A percentile compares a stretch with the other conserved stretches of the same genome.
Evolutionary conservation across 2,329 filamentous ascomycete species (phyloP).

Genomic region (Ceratocystis alfenasii): DNA sequence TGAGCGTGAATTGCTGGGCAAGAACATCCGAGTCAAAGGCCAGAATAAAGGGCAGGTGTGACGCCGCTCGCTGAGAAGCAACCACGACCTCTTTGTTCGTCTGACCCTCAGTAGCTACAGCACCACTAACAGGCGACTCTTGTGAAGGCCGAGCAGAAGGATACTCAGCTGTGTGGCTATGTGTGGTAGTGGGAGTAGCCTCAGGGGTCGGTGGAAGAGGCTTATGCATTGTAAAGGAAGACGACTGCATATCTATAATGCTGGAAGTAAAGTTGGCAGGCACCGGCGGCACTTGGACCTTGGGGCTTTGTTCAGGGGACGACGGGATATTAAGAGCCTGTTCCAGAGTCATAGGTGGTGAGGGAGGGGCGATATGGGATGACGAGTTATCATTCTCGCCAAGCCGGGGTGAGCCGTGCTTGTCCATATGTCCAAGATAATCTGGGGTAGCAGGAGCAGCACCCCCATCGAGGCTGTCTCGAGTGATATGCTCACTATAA

Average conservation of each 20-base stretch:
- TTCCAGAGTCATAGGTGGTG: constrained; percentile 38
- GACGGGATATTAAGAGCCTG: constrained; percentile 36
- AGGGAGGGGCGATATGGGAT: constrained; percentile 28
- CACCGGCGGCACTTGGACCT: constrained; percentile 32
- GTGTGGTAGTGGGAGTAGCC: constrained; percentile 35
- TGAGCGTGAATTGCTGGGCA: constrained; percentile 72
- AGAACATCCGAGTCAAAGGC: constrained; percentile 68
- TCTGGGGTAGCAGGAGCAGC: constrained; percentile 28
- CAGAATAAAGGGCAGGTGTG: constrained; percentile 67
- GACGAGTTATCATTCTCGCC: constrained; percentile 14
- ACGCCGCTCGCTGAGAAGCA: constrained; percentile 32
- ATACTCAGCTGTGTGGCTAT: constrained; percentile 26
- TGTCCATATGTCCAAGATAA: constrained; percentile 7
- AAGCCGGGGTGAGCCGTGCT: constrained; percentile 3
- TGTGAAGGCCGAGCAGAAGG: neutral
- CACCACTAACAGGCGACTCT: neutral
- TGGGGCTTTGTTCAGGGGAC: neutral
- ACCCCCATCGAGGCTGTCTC: constrained; percentile 49
- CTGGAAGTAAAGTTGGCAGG: constrained; percentile 23
- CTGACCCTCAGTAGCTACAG: neutral
- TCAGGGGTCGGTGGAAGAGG: constrained; percentile 41
- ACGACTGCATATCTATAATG: constrained; percentile 21
- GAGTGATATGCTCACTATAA: constrained; percentile 36
- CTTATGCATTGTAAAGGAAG: constrained; percentile 34
- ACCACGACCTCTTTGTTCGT: constrained; percentile 28